phyloP scores from a whole-genome alignment of 2,329 filamentous ascomycete genomes.

The Fusarium mundagurra region DNA sequence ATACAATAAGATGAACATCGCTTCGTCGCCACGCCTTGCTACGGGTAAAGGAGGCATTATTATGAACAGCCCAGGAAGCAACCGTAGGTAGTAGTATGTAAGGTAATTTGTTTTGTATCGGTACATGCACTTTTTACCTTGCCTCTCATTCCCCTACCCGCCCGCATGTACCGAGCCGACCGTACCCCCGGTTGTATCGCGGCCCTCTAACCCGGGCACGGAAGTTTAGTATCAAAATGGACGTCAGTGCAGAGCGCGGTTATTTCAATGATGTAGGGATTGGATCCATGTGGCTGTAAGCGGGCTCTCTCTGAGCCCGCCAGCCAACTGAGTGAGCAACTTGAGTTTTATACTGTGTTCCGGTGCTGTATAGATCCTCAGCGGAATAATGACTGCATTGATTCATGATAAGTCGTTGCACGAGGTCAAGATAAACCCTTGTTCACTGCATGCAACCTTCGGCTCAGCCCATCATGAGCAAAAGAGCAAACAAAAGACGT shows the following conservation, averaged over 20 bases:
- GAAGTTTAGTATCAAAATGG: constrained; percentile 16
- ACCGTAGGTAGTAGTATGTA: background rate
- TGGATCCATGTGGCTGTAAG: background rate
- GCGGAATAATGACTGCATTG: background rate
- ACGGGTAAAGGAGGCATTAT: constrained; percentile 37
- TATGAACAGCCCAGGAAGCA: background rate
- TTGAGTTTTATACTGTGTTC: no score
- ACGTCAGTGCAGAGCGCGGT: constrained; percentile 13
- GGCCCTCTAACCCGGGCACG: constrained; percentile 14
- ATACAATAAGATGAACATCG: constrained; percentile 2
- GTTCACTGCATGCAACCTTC: constrained; percentile 13
- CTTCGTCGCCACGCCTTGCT: background rate
- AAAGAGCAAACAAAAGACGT: constrained; percentile 23
- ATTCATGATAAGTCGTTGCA: background rate
- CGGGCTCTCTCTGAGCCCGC: background rate
- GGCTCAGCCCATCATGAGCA: constrained; percentile 29
- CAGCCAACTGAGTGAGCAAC: no score
- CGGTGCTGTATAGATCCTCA: background rate
- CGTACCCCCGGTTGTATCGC: constrained; percentile 19
- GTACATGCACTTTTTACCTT: background rate
- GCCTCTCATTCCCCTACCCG: background rate
- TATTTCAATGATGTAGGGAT: constrained; percentile 6
- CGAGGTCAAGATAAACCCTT: constrained; percentile 13
- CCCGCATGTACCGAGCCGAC: constrained; percentile 22
- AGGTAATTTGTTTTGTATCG: background rate